These are phyloP conservation scores for Pinus albicaulis DNA, from an alignment of 75 land plant species.

Conservation along the genomic window DNA sequence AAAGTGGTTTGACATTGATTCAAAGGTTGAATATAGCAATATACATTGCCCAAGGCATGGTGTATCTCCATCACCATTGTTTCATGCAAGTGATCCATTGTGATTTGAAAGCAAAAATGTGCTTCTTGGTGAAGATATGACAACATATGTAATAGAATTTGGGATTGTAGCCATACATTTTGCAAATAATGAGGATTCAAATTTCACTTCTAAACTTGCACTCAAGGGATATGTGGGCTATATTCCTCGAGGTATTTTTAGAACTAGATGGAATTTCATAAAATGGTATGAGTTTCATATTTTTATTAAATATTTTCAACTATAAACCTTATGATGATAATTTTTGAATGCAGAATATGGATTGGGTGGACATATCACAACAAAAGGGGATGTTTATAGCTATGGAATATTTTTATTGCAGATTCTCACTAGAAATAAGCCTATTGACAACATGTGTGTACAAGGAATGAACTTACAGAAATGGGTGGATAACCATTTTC, in stretches of 20 bases:
- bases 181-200: not conserved
- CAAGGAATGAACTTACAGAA: not conserved
- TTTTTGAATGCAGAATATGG: constrained; percentile 7
- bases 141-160: constrained; percentile 30
- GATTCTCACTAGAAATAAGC: not conserved
- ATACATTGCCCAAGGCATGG: constrained; percentile 25
- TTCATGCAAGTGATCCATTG: constrained; percentile 24
- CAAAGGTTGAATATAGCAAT: constrained; percentile 16
- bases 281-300: not conserved
- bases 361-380: not conserved
- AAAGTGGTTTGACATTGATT: not conserved
- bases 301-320: not conserved
- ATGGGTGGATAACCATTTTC: constrained; percentile 3
- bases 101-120: constrained; percentile 46
- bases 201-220: not conserved
- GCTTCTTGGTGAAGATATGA: constrained; percentile 33
- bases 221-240: constrained; percentile 30
- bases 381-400: constrained; percentile 13
- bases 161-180: constrained; percentile 19
- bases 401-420: constrained; percentile 2
- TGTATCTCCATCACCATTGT: constrained; percentile 34
- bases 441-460: not conserved
- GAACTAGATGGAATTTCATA: too few species aligned
- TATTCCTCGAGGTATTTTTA: constrained; percentile 33
- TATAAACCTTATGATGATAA: not conserved